Evolutionary conservation across 2,329 filamentous ascomycete species (phyloP).

Genomic region (Apiospora rasikravindrae): DNA sequence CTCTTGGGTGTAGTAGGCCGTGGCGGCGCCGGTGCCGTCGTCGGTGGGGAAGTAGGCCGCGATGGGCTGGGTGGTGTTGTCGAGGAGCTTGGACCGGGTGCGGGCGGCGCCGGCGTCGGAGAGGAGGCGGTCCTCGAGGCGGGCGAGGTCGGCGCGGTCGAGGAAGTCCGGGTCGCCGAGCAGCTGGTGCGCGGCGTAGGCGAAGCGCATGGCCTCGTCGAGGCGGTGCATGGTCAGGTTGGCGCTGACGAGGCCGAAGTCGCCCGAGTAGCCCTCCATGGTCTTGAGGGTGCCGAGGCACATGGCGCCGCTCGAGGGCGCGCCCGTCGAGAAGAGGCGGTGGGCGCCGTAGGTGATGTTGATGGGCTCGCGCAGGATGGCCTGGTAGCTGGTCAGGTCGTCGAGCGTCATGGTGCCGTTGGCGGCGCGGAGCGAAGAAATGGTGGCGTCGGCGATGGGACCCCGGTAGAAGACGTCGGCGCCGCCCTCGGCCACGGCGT

Average conservation of each 20-base stretch:
- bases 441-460: slow-evolving; percentile 73
- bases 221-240: slow-evolving; percentile 82
- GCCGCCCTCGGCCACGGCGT: slow-evolving; percentile 76
- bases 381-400: slow-evolving; percentile 63
- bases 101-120: slow-evolving; percentile 60
- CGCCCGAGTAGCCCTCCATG: slow-evolving; percentile 71
- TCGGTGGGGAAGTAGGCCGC: slow-evolving; percentile 68
- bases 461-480: slow-evolving; percentile 77
- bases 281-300: slow-evolving; percentile 80
- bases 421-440: slow-evolving; percentile 67
- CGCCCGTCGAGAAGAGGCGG: slow-evolving; percentile 70
- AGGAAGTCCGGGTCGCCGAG: slow-evolving; percentile 86
- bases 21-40: not conserved
- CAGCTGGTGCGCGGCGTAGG: slow-evolving; percentile 77
- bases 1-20: slow-evolving; percentile 68
- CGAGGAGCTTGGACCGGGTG: slow-evolving; percentile 72
- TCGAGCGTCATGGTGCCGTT: slow-evolving; percentile 76
- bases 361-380: slow-evolving; percentile 67
- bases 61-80: slow-evolving; percentile 73
- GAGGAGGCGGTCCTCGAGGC: slow-evolving; percentile 73
- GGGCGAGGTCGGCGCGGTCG: slow-evolving; percentile 54
- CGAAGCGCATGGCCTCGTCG: slow-evolving; percentile 88
- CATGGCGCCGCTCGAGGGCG: slow-evolving; percentile 80
- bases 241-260: slow-evolving; percentile 46
- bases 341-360: slow-evolving; percentile 72